Evolutionary conservation across 192 early-diverging fungal species (phyloP).

Genomic region (Diversispora epigaea): DNA sequence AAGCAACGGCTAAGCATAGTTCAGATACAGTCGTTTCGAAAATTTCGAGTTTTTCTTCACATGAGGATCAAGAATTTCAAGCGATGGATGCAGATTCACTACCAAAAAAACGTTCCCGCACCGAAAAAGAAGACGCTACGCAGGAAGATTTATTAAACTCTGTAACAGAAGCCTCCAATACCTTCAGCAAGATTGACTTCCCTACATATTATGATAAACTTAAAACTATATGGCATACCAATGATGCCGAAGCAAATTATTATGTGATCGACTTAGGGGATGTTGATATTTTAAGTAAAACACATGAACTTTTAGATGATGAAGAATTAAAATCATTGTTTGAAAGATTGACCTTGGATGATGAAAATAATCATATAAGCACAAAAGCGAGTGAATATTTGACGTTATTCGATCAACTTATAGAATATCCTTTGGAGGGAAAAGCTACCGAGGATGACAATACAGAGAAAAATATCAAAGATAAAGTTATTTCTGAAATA

Average conservation of each 20-base stretch:
- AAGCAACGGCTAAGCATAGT: too few relatives aligned
- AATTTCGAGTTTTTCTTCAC: too few relatives aligned
- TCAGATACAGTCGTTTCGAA: too few relatives aligned
- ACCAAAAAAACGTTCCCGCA: conserved; percentile 1
- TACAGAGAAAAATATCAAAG: not conserved
- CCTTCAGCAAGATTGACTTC: not conserved
- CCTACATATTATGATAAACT: not conserved
- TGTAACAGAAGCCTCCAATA: not conserved
- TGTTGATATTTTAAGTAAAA: not conserved
- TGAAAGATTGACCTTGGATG: conserved; percentile 5
- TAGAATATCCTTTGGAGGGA: not conserved
- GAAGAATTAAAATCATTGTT: conserved; percentile 4
- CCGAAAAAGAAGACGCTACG: not conserved
- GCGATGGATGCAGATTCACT: not conserved
- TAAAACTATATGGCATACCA: not conserved
- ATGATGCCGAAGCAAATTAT: not conserved
- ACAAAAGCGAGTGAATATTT: conserved; percentile 5
- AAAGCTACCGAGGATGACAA: not conserved
- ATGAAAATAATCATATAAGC: conserved; percentile 5
- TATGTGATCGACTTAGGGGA: conserved; percentile 3
- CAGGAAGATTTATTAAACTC: not conserved
- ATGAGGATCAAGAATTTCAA: too few relatives aligned
- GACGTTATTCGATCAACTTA: conserved; percentile 7
- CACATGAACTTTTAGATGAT: not conserved
- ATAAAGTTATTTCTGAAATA: conserved; percentile 3